Evolutionary conservation across 805 yeast genomes (phyloP).

Genomic region (Yamadazyma laniorum): DNA sequence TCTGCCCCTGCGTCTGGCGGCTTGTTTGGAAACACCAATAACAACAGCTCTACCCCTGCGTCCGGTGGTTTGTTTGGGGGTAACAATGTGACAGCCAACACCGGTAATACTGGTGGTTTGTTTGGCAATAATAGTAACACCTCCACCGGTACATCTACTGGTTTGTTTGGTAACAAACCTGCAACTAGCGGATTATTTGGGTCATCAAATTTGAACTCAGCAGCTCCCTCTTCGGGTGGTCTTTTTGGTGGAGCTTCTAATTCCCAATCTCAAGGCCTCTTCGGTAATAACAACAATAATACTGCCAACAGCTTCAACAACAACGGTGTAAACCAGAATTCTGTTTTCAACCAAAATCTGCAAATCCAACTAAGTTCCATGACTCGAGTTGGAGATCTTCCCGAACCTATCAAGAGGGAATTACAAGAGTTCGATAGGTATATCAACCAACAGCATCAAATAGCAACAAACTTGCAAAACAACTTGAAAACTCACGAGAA

Average conservation of each 20-base stretch:
- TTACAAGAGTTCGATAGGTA: slow-evolving; percentile 69
- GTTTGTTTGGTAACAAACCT: slow-evolving; percentile 13
- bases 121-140: slow-evolving; percentile 20
- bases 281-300: slow-evolving; percentile 2
- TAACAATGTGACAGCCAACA: slow-evolving; percentile 9
- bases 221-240: slow-evolving; percentile 20
- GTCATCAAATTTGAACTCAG: slow-evolving; percentile 1
- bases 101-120: slow-evolving; percentile 17
- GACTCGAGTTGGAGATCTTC: slow-evolving; percentile 73
- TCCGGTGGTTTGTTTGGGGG: slow-evolving; percentile 22
- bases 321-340: slow-evolving; percentile 8
- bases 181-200: slow-evolving; percentile 13
- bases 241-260: slow-evolving; percentile 23
- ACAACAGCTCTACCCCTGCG: slow-evolving; percentile 1
- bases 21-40: slow-evolving; percentile 11
- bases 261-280: slow-evolving; percentile 10
- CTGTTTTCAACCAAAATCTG: slow-evolving; percentile 29
- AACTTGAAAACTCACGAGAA: slow-evolving; percentile 62
- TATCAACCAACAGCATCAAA: slow-evolving; percentile 69
- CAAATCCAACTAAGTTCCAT: slow-evolving; percentile 56
- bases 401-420: slow-evolving; percentile 66
- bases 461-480: slow-evolving; percentile 64
- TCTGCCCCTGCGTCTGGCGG: slow-evolving; percentile 8
- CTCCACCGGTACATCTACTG: slow-evolving; percentile 11
- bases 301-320: slow-evolving; percentile 1